A percentile compares a stretch with the other conserved stretches of the same genome.
These are phyloP conservation scores for Umbelopsis vinacea DNA, from an alignment of 192 early-diverging fungal genomes.

Conservation along the genomic window DNA sequence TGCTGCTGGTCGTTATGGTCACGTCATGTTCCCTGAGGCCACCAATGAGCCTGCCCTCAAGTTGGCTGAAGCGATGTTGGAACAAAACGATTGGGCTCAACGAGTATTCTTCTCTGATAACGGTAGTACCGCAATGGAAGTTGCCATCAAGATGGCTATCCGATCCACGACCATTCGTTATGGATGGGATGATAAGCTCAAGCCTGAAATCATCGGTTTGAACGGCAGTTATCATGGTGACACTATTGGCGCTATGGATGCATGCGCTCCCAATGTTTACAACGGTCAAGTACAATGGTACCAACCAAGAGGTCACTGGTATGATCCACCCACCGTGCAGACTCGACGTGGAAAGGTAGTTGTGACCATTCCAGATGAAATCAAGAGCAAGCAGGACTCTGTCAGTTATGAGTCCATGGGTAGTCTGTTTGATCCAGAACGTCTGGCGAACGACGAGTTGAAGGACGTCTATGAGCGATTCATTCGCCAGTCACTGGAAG, in stretches of 20 bases:
- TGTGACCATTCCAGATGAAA: constrained; percentile 34
- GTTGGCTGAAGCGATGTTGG: constrained; percentile 63
- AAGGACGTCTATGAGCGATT: constrained; percentile 45
- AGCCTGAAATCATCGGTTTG: constrained; percentile 66
- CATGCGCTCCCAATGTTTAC: constrained; percentile 72
- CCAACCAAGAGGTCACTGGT: constrained; percentile 68
- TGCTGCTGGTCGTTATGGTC: constrained; percentile 78
- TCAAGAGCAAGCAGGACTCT: constrained; percentile 18
- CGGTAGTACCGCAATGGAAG: constrained; percentile 82
- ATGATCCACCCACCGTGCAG: constrained; percentile 64
- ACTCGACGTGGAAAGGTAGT: constrained; percentile 50
- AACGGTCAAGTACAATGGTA: constrained; percentile 77
- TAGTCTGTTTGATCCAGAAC: constrained; percentile 6
- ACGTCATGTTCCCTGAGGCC: constrained; percentile 79
- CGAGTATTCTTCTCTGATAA: constrained; percentile 84
- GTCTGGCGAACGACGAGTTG: constrained; percentile 24
- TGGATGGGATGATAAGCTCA: constrained; percentile 33
- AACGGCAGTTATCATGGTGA: constrained; percentile 87
- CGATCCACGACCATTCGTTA: constrained; percentile 51
- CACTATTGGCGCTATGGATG: constrained; percentile 86
- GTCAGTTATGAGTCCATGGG: constrained; percentile 17
- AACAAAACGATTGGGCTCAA: constrained; percentile 62
- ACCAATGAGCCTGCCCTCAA: constrained; percentile 67
- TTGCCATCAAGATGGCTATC: constrained; percentile 82
- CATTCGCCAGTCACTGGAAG: constrained; percentile 44